Conservation (phyloP, 441 rosid species). For the Theobroma grandiflorum region DNA sequence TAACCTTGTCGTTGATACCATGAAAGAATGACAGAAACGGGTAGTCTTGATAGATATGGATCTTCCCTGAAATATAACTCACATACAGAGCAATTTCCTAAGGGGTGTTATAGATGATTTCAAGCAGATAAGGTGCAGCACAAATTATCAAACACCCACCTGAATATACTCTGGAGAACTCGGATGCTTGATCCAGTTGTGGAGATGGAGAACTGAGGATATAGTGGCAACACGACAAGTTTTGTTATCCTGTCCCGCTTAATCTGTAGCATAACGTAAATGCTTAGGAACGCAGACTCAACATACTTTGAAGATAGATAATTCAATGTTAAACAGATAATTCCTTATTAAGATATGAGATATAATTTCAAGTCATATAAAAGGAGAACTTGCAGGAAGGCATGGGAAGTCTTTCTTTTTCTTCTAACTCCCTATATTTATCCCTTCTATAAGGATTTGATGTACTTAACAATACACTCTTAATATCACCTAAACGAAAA, state of each 20-base stretch:
- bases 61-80: slow-evolving; percentile 66
- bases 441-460: neutral
- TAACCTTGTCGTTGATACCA: slow-evolving; percentile 96
- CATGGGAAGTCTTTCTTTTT: neutral
- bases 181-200: slow-evolving; percentile 96
- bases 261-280: slow-evolving; percentile 55
- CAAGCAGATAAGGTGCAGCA: slow-evolving; percentile 2
- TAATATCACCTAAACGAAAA: slow-evolving; percentile 7
- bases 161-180: slow-evolving; percentile 72
- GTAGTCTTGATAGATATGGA: slow-evolving; percentile 72
- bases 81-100: slow-evolving; percentile 24
- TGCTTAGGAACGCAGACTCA: slow-evolving; percentile 6
- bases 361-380: neutral
- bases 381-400: neutral
- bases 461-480: neutral
- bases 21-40: slow-evolving; percentile 78
- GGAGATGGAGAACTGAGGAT: slow-evolving; percentile 94
- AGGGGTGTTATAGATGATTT: slow-evolving; percentile 16
- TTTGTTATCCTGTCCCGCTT: slow-evolving; percentile 79
- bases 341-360: neutral
- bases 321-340: neutral
- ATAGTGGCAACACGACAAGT: slow-evolving; percentile 94
- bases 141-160: slow-evolving; percentile 43
- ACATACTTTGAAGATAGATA: slow-evolving; percentile 1
- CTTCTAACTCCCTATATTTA: neutral